Evolutionary conservation across 2,329 filamentous ascomycete species (phyloP), one percentile per base, ranked within the genome.

Genomic region (Lecanicillium sp.): DNA sequence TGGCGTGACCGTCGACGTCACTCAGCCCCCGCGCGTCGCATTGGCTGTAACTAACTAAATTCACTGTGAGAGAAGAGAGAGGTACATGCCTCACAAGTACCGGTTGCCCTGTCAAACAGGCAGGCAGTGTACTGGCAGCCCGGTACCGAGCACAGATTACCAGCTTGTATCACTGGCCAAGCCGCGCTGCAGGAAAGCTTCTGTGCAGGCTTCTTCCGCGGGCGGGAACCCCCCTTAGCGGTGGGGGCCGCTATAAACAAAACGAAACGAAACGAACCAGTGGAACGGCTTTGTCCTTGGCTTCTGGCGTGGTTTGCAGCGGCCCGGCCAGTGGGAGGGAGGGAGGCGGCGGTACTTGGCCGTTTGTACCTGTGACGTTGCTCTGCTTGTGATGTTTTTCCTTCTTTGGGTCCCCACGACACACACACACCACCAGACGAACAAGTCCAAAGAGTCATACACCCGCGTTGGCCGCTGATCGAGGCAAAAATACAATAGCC

Each of bases 391-490:
- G 12, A 12, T 23, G 4, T 19, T 32, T 32, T 10, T 42, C 10
- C 17, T 37, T 21, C 33, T 36, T 36, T 36, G 33, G 17, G 17
- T 10, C 15, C 10, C 17, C 8, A 21, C n/a, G 35, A 23, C 8
- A 38, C 19, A 23, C 36, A 23, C 20, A 10, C 35, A 38, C 35
- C 36, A 39, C 36, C 23, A 4, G 29, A 14, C 24, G 9, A 40
- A 17, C 38, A 27, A 40, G 19, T 12, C 3, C 24, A 29, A n/a
- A n/a, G n/a, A n/a, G n/a, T n/a, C n/a, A n/a, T n/a, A n/a, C n/a
- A n/a, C n/a, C n/a, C n/a, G n/a, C n/a, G n/a, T n/a, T 43, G 27
- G 40, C 40, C 40, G 29, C 40, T 24, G 17, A 43, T 33, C 29
- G 26, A 24, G 26, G 27, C 40, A 12, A 43, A 43, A 43, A n/a